Base-by-base conservation (phyloP, 495 filamentous ascomycete species). In the Amorphotheca resinae region DNA sequence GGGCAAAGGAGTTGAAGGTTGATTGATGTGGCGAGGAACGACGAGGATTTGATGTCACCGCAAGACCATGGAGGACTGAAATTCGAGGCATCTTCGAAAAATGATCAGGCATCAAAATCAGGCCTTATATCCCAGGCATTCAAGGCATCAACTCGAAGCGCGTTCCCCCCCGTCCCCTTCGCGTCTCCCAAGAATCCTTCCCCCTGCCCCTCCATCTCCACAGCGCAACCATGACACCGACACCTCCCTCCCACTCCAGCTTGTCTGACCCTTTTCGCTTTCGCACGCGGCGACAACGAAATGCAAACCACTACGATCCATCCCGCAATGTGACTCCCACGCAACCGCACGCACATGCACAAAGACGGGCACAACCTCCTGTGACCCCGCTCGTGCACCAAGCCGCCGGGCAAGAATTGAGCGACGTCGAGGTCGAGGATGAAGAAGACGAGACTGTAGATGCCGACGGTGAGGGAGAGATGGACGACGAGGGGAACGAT, bases 371-470 rank as follows among this genome's bases (percentile, higher is more conserved):
- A 25, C 38, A 47, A 4, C 54, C 62, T 17, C 56, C 58, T 1
- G 56, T 59, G 20, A 54, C 52, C 5, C 53, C 53, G 20, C 36
- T 53, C 16, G 41, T 42, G 16, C 54, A 54, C 23, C 50, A 57
- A 35, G 53, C 41, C 15, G 51, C 42, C 4, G 50, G 50, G n/a
- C 35, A 60, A 4, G 60, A 56, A 26, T 48, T 32, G 7, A 51
- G 53, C 32, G 51, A 48, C 23, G 53, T 42, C 2, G 51, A 61
- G 38, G 58, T 46, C 1, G 54, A 46, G 1, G 52, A 50, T 2
- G 46, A 44, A 2, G 46, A 44, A 2, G 55, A 57, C 30, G 59
- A 57, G n/a, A 54, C 45, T 12, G 50, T 44, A 8, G 57, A 58
- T 17, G 41, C 43, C 9, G 52, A 55, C 8, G 38, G 36, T 1